Conservation (phyloP, 768 basidiomycete species). For the Phanerochaete carnosa region DNA sequence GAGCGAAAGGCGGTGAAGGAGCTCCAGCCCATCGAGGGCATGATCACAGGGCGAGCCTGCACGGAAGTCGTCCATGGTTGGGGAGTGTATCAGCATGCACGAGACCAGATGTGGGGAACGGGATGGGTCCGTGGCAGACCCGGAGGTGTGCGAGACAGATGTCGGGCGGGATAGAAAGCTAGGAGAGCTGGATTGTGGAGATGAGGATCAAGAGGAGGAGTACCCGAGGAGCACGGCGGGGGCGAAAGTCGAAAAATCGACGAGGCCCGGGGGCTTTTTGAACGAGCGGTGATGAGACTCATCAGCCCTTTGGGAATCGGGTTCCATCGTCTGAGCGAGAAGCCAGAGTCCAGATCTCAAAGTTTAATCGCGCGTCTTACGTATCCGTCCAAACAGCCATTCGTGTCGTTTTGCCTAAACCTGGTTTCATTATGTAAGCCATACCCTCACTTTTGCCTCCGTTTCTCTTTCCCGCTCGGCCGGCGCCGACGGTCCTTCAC, state of each 20-base stretch:
- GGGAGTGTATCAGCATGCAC: not conserved
- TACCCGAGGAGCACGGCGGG: not conserved
- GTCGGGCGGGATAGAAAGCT: not conserved
- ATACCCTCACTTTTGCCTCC: not conserved
- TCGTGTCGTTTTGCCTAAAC: not conserved
- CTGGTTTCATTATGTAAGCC: not conserved
- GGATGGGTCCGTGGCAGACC: not conserved
- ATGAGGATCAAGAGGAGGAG: not conserved
- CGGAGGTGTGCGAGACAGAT: not conserved
- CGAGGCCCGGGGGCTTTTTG: conserved; percentile 8
- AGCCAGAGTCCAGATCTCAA: conserved; percentile 10
- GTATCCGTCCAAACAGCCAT: not conserved
- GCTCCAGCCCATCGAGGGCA: not conserved
- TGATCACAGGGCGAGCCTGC: not conserved
- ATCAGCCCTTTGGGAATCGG: conserved; percentile 7
- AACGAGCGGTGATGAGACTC: conserved; percentile 7
- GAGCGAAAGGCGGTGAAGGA: conserved; percentile 5
- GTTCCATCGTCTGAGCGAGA: not conserved
- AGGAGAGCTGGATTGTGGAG: not conserved
- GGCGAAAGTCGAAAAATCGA: not conserved
- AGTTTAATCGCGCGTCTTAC: conserved; percentile 12
- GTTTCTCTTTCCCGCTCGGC: not conserved
- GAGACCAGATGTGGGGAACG: not conserved
- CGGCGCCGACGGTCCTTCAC: not conserved
- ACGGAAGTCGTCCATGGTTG: conserved; percentile 3